Evolutionary conservation across 2,329 filamentous ascomycete genomes (phyloP).

Genomic region (Epichloe bromicola): DNA sequence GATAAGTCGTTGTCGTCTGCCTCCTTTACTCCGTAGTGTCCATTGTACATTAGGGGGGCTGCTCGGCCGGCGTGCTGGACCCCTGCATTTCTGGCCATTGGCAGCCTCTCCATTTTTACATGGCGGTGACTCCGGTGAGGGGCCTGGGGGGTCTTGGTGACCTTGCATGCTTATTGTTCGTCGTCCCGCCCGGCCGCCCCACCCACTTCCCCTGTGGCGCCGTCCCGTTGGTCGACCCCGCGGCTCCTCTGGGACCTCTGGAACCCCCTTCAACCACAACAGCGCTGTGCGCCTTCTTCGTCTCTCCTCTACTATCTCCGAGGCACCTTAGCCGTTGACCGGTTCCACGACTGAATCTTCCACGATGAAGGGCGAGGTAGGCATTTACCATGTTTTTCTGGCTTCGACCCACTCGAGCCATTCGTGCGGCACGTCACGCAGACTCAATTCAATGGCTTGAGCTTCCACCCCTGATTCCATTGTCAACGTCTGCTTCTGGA

Average conservation of each 20-base stretch:
- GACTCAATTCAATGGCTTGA: background rate
- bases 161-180: background rate
- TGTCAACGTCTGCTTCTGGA: background rate
- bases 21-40: background rate
- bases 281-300: slow-evolving; percentile 23
- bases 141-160: background rate
- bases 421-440: background rate
- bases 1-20: too few relatives aligned
- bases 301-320: slow-evolving; percentile 1
- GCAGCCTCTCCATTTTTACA: background rate
- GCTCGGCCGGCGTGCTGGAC: background rate
- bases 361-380: slow-evolving; percentile 42
- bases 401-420: background rate
- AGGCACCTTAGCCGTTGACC: slow-evolving; percentile 8
- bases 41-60: background rate
- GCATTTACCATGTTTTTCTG: slow-evolving; percentile 12
- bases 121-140: slow-evolving; percentile 1
- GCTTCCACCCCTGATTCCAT: background rate
- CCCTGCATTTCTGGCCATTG: background rate
- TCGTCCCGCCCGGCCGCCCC: background rate
- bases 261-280: slow-evolving; percentile 11
- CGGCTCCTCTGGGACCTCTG: slow-evolving; percentile 11
- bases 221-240: slow-evolving; percentile 3
- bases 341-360: slow-evolving; percentile 11
- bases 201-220: slow-evolving; percentile 3